Conservation (phyloP, 1,284 basidiomycete species). For the Caloboletus firmus region DNA sequence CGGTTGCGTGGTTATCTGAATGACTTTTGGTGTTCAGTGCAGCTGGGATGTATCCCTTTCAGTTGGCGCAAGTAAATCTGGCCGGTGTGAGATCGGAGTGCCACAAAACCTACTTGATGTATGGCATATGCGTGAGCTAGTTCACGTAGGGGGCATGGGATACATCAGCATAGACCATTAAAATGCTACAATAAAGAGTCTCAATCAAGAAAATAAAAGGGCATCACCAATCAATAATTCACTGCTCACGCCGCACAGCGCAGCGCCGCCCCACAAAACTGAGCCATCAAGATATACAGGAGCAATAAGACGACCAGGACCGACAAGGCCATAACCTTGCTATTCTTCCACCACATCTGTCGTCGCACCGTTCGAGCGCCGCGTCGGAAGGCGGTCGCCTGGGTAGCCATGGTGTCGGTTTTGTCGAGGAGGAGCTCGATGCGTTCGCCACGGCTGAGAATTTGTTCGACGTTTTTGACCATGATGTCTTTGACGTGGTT, state of each 20-base stretch:
- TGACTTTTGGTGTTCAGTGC: not conserved
- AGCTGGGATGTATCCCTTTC: too few species aligned
- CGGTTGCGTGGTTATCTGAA: not conserved
- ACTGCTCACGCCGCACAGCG: conserved; percentile 48
- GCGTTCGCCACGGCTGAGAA: conserved; percentile 90
- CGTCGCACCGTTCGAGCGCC: conserved; percentile 85
- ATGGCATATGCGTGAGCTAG: not conserved
- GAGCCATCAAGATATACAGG: conserved; percentile 78
- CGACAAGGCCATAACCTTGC: conserved; percentile 70
- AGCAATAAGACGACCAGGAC: conserved; percentile 73
- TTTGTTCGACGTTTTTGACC: conserved; percentile 96
- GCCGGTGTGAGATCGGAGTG: not conserved
- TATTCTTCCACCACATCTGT: conserved; percentile 98
- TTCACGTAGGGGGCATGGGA: not conserved
- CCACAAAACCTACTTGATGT: not conserved
- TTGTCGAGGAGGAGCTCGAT: conserved; percentile 97
- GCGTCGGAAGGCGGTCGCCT: conserved; percentile 93
- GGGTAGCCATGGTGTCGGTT: conserved; percentile 93
- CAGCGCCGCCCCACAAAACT: conserved; percentile 82
- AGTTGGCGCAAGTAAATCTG: too few species aligned
- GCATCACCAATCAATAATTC: not conserved
- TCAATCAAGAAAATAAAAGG: not conserved
- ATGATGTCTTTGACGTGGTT: conserved; percentile 96
- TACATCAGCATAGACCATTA: conserved; percentile 10
- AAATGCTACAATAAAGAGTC: conserved; percentile 6